Base-by-base conservation (phyloP, 805 yeast species). In the Yarrowia yakushimensis region DNA sequence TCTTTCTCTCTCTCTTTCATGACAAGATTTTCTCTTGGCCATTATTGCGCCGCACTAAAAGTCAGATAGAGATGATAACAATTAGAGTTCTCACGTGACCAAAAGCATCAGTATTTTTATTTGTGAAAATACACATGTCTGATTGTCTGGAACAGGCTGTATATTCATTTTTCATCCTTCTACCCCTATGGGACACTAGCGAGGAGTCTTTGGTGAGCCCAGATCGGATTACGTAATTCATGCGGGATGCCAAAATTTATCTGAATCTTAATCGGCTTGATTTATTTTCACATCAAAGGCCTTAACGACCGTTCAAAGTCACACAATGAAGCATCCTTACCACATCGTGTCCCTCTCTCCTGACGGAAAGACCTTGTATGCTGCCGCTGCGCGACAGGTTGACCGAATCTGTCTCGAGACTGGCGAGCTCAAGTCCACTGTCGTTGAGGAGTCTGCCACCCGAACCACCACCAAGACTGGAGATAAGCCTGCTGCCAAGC, bases 341-440 rank as follows among this genome's bases (percentile, higher is more conserved):
- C 62, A 59, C 42, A 43, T 59, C 18, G 42, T 59, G 42, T 33
- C 52, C 2, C n/a, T 45, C 25, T 34, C 42, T 20, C 54, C 42
- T 25, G 63, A 60, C 36, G 61, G 42, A 22, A 37, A 33, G 46
- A 36, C 45, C 27, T 31, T 48, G 42, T 36, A 48, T 39, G 64
- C 30, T 39, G 64, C 34, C 12, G 57, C 66, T 12, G 65, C 62
- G 11, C 62, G 59, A 30, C 62, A 59, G 42, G 43, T 59, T 5
- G 59, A 59, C 3, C 59, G 59, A 42, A 55, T 64, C 34, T 63
- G 52, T 15, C 41, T 63, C 20, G 39, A 30, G 13, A 31, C 55
- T 15, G 66, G 66, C 12, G 28, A 37, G n/a, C 39, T 59, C 61
- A 55, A 34, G 46, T 63, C 59, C 22, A 31, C 25, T 25, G 45